A percentile compares a stretch with the other conserved stretches of the same genome.
Evolutionary conservation across 345 rosid genomes (phyloP).

Genomic region (Gossypium turneri): DNA sequence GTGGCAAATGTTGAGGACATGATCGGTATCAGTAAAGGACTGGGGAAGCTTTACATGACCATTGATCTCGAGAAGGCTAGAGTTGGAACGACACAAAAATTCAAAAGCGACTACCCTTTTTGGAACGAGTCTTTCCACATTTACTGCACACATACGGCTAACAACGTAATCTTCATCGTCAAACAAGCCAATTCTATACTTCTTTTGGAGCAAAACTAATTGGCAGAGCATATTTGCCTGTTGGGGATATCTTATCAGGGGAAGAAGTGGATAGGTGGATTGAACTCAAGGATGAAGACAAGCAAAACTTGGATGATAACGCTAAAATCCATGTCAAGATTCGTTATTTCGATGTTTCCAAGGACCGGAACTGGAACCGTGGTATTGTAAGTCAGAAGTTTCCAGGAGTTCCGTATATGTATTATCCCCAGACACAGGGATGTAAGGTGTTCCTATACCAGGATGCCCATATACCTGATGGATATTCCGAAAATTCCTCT

Average conservation of each 20-base stretch:
- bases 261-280: slow-evolving; percentile 89
- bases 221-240: slow-evolving; percentile 81
- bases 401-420: slow-evolving; percentile 94
- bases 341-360: slow-evolving; percentile 68
- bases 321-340: slow-evolving; percentile 93
- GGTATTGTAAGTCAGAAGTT: slow-evolving; percentile 69
- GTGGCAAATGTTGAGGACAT: slow-evolving; percentile 68
- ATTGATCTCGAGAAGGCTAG: slow-evolving; percentile 87
- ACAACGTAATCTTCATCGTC: slow-evolving; percentile 72
- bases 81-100: slow-evolving; percentile 77
- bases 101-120: slow-evolving; percentile 62
- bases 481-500: slow-evolving; percentile 77
- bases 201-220: slow-evolving; percentile 64
- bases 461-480: slow-evolving; percentile 90
- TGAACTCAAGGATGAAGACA: slow-evolving; percentile 65
- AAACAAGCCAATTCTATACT: slow-evolving; percentile 72
- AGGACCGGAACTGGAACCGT: slow-evolving; percentile 54
- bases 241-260: slow-evolving; percentile 57
- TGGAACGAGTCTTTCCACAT: slow-evolving; percentile 94
- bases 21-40: slow-evolving; percentile 80
- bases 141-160: slow-evolving; percentile 84
- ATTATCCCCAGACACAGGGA: slow-evolving; percentile 76
- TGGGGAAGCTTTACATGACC: slow-evolving; percentile 64
- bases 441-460: slow-evolving; percentile 89
- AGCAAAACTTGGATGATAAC: slow-evolving; percentile 46